phyloP scores from a whole-genome alignment of 129 eudicot species.

The Ambrosia trifida region DNA sequence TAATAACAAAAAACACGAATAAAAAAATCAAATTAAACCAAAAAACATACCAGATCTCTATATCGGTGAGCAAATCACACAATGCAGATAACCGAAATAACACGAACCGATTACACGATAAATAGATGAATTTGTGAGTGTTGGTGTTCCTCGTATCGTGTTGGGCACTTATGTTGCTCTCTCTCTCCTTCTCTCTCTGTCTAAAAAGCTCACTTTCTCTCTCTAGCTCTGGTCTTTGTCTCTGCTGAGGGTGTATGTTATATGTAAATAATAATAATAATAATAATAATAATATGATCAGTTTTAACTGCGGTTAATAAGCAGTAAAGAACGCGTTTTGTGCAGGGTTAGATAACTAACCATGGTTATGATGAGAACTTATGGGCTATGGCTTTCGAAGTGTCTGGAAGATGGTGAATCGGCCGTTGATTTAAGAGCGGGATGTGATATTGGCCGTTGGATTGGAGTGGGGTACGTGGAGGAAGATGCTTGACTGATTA shows the following conservation, averaged over 20 bases:
- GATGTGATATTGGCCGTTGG: conserved; percentile 37
- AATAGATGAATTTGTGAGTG: not conserved
- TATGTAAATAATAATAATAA: no score
- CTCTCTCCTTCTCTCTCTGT: conserved; percentile 15
- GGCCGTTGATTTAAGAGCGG: conserved; percentile 29
- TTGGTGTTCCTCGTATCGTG: conserved; percentile 23
- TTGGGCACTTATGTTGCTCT: conserved; percentile 4
- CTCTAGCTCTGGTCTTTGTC: conserved; percentile 17
- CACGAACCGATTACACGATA: not conserved
- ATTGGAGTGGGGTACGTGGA: conserved; percentile 33
- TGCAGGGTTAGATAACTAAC: conserved; percentile 19
- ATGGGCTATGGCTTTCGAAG: conserved; percentile 41
- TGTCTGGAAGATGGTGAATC: conserved; percentile 41
- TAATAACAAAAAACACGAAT: not conserved
- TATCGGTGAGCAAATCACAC: conserved; percentile 13
- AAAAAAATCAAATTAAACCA: not conserved
- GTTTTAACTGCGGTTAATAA: conserved; percentile 25
- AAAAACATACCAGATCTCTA: conserved; percentile 26
- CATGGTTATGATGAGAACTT: conserved; percentile 20
- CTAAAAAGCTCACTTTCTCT: conserved; percentile 25
- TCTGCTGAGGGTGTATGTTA: conserved; percentile 10
- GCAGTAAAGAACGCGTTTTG: conserved; percentile 16
- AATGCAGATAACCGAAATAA: conserved; percentile 26
- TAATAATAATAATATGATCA: not conserved
- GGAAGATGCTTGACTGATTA: conserved; percentile 30